phyloP scores from a whole-genome alignment of 2,329 filamentous ascomycete genomes.

The Calonectria ilicicola region DNA sequence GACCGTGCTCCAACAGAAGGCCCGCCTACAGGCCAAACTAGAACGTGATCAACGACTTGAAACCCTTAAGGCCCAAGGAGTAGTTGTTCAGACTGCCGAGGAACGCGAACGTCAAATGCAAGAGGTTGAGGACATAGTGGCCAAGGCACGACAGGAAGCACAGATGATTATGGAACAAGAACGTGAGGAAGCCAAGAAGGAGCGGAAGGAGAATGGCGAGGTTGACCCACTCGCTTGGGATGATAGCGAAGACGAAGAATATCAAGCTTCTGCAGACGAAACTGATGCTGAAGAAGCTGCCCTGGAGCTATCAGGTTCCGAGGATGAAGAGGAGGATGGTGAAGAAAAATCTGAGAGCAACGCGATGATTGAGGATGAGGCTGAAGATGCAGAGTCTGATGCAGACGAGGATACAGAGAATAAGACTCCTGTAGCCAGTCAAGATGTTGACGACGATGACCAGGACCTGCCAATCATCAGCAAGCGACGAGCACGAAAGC shows the following conservation, averaged over 20 bases:
- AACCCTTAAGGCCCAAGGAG: constrained; percentile 81
- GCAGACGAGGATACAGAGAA: constrained; percentile 39
- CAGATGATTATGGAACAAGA: constrained; percentile 81
- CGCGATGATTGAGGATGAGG: constrained; percentile 53
- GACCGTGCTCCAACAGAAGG: constrained; percentile 74
- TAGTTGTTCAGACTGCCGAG: constrained; percentile 85
- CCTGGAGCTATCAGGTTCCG: constrained; percentile 59
- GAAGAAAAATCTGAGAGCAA: constrained; percentile 48
- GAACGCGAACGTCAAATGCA: constrained; percentile 86
- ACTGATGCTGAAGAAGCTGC: constrained; percentile 53
- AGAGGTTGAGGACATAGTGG: constrained; percentile 88
- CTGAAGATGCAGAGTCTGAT: constrained; percentile 53
- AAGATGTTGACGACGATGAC: constrained; percentile 44
- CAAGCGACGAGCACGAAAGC: constrained; percentile 63
- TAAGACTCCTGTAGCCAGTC: constrained; percentile 54
- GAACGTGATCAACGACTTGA: constrained; percentile 84
- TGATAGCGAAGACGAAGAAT: constrained; percentile 67
- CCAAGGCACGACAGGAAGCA: constrained; percentile 85
- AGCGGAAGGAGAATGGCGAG: constrained; percentile 61
- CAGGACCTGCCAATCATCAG: constrained; percentile 55
- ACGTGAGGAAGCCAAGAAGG: constrained; percentile 77
- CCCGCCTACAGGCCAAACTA: constrained; percentile 81
- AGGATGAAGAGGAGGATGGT: constrained; percentile 52
- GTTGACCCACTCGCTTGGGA: constrained; percentile 67
- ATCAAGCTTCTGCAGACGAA: constrained; percentile 53